Percentiles rank a stretch among this genome's conserved stretches.
phyloP scores from a whole-genome alignment of 1,284 basidiomycete species.

The Bondarzewia mesenterica region DNA sequence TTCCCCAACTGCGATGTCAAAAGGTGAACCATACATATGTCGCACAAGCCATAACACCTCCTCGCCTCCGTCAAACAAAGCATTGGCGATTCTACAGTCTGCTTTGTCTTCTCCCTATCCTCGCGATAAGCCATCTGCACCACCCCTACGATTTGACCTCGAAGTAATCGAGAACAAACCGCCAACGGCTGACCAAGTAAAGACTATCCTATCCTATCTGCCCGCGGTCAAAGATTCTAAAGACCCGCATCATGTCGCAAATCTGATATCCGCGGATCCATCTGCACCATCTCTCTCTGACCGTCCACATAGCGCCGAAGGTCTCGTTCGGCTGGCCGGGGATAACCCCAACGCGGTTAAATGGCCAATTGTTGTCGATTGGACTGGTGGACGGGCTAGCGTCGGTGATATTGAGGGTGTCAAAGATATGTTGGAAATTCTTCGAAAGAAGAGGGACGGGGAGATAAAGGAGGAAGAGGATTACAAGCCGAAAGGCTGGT shows the following conservation, averaged over 20 bases:
- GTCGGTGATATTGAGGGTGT: slow-evolving; percentile 66
- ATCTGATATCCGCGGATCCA: slow-evolving; percentile 50
- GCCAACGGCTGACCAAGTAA: slow-evolving; percentile 60
- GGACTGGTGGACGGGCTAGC: slow-evolving; percentile 57
- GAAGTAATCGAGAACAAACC: slow-evolving; percentile 57
- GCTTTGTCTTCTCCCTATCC: slow-evolving; percentile 57
- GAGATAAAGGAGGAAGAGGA: slow-evolving; percentile 37
- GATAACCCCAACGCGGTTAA: slow-evolving; percentile 53
- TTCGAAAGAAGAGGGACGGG: slow-evolving; percentile 57
- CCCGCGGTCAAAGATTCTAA: slow-evolving; percentile 21
- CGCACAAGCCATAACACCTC: slow-evolving; percentile 50
- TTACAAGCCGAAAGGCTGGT: slow-evolving; percentile 44
- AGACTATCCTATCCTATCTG: slow-evolving; percentile 57
- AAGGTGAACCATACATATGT: neutral
- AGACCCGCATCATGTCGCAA: slow-evolving; percentile 21
- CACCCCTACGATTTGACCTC: slow-evolving; percentile 60
- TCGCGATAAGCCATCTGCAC: slow-evolving; percentile 29
- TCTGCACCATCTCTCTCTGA: slow-evolving; percentile 31
- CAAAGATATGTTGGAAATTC: slow-evolving; percentile 47
- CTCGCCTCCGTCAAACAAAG: slow-evolving; percentile 54
- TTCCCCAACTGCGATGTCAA: too few relatives aligned
- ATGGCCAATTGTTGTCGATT: slow-evolving; percentile 76
- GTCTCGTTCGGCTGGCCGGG: slow-evolving; percentile 40
- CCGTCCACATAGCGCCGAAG: slow-evolving; percentile 33
- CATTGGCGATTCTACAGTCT: slow-evolving; percentile 47